A percentile compares a stretch with the other conserved stretches of the same genome.
phyloP scores from a whole-genome alignment of 1,139 yeast genomes.

The Blastobotrys proliferans region DNA sequence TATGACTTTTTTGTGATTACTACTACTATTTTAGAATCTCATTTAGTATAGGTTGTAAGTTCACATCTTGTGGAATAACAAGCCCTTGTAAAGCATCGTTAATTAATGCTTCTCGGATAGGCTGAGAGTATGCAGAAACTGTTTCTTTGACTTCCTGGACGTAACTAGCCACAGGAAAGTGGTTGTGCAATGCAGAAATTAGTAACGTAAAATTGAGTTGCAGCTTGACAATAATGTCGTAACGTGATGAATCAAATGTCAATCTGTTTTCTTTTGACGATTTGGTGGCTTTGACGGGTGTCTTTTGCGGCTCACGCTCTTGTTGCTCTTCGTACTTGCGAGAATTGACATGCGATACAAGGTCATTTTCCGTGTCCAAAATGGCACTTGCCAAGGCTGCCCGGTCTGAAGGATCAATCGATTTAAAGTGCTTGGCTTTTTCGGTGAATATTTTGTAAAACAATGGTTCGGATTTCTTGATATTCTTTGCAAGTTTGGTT shows the following conservation, averaged over 20 bases:
- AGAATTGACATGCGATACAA: conserved; percentile 23
- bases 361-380: conserved; percentile 22
- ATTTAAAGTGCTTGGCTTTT: conserved; percentile 17
- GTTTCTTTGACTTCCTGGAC: conserved; percentile 25
- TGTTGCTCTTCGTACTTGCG: conserved; percentile 1
- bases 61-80: conserved; percentile 27
- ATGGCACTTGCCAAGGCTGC: conserved; percentile 20
- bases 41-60: conserved; percentile 25
- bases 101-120: conserved; percentile 19
- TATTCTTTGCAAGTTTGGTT: conserved; percentile 19
- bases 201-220: conserved; percentile 27
- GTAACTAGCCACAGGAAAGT: conserved; percentile 22
- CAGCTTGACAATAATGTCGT: conserved; percentile 19
- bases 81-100: conserved; percentile 28
- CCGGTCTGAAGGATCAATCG: conserved; percentile 9
- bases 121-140: conserved; percentile 15
- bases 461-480: conserved; percentile 17
- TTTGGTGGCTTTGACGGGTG: background rate
- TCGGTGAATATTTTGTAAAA: conserved; percentile 22
- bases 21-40: conserved; percentile 20
- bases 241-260: background rate
- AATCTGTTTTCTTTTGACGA: background rate
- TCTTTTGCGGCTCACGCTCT: conserved; percentile 1
- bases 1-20: conserved; percentile 1
- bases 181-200: conserved; percentile 26